Evolutionary conservation across 108 stramenopile genomes (phyloP).

Genomic region (Discostella pseudostelligera): DNA sequence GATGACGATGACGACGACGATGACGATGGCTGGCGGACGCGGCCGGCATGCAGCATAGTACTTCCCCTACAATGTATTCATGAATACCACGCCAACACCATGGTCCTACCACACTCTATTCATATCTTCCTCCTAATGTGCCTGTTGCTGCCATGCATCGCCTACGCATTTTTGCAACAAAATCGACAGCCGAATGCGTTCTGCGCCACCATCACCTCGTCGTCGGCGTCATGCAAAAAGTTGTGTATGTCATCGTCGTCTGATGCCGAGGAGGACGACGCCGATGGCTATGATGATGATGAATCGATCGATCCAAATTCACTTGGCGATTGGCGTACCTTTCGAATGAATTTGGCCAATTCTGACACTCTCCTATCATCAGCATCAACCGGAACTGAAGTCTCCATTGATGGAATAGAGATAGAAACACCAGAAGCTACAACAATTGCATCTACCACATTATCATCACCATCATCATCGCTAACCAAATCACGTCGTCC

Average conservation of each 20-base stretch:
- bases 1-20: neutral
- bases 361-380: slow-evolving; percentile 2
- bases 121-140: no score
- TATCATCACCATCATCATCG: neutral
- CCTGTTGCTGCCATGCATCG: no score
- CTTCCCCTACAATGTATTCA: no score
- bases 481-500: neutral
- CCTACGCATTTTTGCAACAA: no score
- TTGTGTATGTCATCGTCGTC: neutral
- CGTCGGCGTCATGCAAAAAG: no score
- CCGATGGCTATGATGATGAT: slow-evolving; percentile 6
- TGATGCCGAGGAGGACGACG: slow-evolving; percentile 4
- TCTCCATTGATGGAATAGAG: slow-evolving; percentile 31
- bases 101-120: no score
- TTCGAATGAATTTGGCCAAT: slow-evolving; percentile 40
- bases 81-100: neutral
- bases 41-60: no score
- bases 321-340: slow-evolving; percentile 20
- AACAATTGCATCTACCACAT: neutral
- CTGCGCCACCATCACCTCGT: no score
- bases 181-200: no score
- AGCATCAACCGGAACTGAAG: neutral
- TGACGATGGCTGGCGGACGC: neutral
- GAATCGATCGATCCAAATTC: slow-evolving; percentile 9
- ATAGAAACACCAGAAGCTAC: neutral